Base-by-base conservation (phyloP, 108 stramenopile genomes). In the Nannochloropsis salina region DNA sequence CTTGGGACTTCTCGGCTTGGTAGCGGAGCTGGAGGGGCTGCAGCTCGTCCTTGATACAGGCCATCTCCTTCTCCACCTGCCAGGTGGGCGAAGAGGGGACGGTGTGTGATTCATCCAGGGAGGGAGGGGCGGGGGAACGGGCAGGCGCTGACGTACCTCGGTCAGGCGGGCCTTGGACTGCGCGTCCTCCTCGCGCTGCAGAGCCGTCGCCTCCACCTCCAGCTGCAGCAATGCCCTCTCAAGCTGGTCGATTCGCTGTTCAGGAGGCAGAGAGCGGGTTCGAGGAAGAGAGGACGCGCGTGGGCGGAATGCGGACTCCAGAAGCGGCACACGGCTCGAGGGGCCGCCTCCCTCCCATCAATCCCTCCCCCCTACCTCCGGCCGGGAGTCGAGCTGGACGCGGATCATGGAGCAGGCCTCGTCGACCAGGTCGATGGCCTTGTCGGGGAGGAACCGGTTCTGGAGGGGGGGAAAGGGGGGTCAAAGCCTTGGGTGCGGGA, bases 391-490 rank as follows among this genome's bases (percentile, higher is more conserved):
- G 42, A 97, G 89, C 81, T 94, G 91, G 85, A 95, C 92, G 44
- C 94, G 93, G 0, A 94, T 92, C 45, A 94, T 89, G 5, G 96
- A 95, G 2, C 94, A 94, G 40, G 95, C 94, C 92, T 97, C 96
- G 88, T 97, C 96, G 44, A 97, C 82, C 82, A 97, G 86, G 91
- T 97, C 97, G 82, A 98, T 97, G 43, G 96, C 95, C 90, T 95
- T 95, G 85, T 97, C 97, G 4, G 97, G 97, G 4, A 94, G 86
- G 88, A 95, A 96, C n/a, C 97, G 92, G n/a, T 93, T 88, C 22
- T 93, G 93, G 61, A 8, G n/a, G 61, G 5, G 6, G 3, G 61
- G 61, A 2, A 74, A n/a, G 61, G 61, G n/a, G 0, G 61, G 31
- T 31, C 31, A 31, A 31, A 31, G 31, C 0, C 31, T 31, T 31